phyloP scores from a whole-genome alignment of 495 filamentous ascomycete genomes.

The Penicillium canariense region DNA sequence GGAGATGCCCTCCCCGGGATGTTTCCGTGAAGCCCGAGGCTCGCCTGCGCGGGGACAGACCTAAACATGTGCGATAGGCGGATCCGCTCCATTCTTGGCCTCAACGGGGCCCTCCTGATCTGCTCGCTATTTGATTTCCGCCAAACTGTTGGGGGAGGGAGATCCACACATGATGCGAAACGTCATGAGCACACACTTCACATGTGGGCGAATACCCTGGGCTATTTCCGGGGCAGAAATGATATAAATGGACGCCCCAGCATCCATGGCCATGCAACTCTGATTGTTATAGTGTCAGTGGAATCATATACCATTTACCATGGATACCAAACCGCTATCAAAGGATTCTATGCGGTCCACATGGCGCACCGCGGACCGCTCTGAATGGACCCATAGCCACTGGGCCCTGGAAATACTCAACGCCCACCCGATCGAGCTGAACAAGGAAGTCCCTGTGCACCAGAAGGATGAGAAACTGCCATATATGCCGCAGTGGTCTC shows the following conservation, averaged over 20 bases:
- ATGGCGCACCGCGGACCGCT: constrained; percentile 35
- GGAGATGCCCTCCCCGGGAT: not conserved
- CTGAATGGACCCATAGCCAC: constrained; percentile 37
- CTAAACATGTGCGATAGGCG: constrained; percentile 13
- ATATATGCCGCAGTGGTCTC: constrained; percentile 38
- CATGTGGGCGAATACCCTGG: constrained; percentile 9
- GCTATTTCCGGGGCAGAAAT: not conserved
- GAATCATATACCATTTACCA: constrained; percentile 3
- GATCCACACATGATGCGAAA: constrained; percentile 19
- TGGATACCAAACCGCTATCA: constrained; percentile 29
- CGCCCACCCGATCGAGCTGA: constrained; percentile 31
- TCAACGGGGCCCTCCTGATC: not conserved
- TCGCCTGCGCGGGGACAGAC: constrained; percentile 6
- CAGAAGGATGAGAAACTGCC: constrained; percentile 38
- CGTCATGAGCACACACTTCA: constrained; percentile 14
- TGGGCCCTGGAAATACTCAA: constrained; percentile 35
- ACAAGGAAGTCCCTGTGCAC: constrained; percentile 38
- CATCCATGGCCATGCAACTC: not conserved
- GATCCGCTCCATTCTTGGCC: constrained; percentile 8
- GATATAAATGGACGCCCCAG: constrained; percentile 15
- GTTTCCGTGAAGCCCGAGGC: constrained; percentile 2
- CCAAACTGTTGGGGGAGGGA: constrained; percentile 21
- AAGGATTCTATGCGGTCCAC: constrained; percentile 48
- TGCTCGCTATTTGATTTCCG: constrained; percentile 11
- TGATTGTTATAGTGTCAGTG: not conserved